Evolutionary conservation across 495 filamentous ascomycete genomes (phyloP).

Genomic region (Aspergillus biplanus): DNA sequence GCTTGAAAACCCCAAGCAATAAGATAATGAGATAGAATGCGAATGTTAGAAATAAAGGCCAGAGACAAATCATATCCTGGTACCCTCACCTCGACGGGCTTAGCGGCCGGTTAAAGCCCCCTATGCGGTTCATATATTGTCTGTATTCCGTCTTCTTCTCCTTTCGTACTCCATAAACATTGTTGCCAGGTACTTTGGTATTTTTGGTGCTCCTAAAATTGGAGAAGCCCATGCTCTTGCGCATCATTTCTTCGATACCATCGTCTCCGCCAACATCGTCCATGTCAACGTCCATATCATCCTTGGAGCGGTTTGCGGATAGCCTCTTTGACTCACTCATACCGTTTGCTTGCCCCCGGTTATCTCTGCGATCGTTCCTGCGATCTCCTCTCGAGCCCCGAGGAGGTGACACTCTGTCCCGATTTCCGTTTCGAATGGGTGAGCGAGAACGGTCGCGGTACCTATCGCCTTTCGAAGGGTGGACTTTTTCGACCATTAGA

Average conservation of each 20-base stretch:
- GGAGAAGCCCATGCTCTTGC: conserved; percentile 84
- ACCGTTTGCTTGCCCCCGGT: conserved; percentile 34
- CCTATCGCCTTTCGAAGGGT: conserved; percentile 40
- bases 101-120: conserved; percentile 93
- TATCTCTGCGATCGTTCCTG: conserved; percentile 38
- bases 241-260: conserved; percentile 74
- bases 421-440: conserved; percentile 44
- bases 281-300: conserved; percentile 47
- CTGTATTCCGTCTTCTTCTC: conserved; percentile 95
- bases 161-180: conserved; percentile 81
- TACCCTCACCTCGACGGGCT: conserved; percentile 53
- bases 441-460: conserved; percentile 51
- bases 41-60: not conserved
- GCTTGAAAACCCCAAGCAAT: not conserved
- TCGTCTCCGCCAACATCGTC: conserved; percentile 63
- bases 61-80: conserved; percentile 3
- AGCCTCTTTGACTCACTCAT: conserved; percentile 21
- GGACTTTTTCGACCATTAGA: conserved; percentile 26
- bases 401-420: conserved; percentile 41
- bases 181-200: conserved; percentile 88
- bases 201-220: conserved; percentile 86
- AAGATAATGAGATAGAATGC: not conserved
- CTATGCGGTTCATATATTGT: conserved; percentile 98
- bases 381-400: conserved; percentile 39
- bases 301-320: conserved; percentile 26